Base-by-base conservation (phyloP, 2,329 filamentous ascomycete genomes). In the Exophiala xenobiotica region DNA sequence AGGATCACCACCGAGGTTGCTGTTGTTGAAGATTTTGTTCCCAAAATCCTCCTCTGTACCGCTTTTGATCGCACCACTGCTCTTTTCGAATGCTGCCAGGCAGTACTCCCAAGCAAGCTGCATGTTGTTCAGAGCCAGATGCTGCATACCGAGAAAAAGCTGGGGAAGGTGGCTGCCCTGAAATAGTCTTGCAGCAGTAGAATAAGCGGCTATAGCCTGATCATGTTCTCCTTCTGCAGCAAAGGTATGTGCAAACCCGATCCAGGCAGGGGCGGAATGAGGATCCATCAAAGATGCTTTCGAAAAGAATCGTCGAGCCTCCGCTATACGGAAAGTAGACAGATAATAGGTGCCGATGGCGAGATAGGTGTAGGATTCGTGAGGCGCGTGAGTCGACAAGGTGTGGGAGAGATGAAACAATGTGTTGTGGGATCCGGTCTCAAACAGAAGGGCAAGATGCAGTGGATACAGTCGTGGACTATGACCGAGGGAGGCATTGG, bases 241-340 rank as follows among this genome's bases (percentile, higher is more conserved):
- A 67, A 99, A 99, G 0, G 93, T 99, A 68, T 99, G 95, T 1
- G 93, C 93, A 66, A 99, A 99, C 1, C 95, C 93, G 59, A 99
- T 97, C 93, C 93, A 99, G 2, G 93, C 93, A 1, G 93, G 89
- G 0, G 92, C 92, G 63, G 96, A 99, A 72, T 97, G 92, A 5
- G 92, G 88, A 65, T 99, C 91, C 85, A 99, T 92, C 76, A 97
- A 87, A 59, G 89, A 95, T 3, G 95, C 88, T 71, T 99, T 99
- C 64, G 89, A 95, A 70, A 99, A 99, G 75, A 93, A 99, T 31
- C 92, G 84, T 8, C 93, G 84, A 7, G 95, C 91, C 71, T 99
- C 93, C 3, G 93, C 87, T 51, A 99, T 90, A 64, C 90, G 91
- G 61, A 84, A 82, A 46, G 91, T 96, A 12, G 86, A 79, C 57